These are phyloP conservation scores for Artemisia annua DNA, from an alignment of 129 eudicot species.

Conservation along the genomic window DNA sequence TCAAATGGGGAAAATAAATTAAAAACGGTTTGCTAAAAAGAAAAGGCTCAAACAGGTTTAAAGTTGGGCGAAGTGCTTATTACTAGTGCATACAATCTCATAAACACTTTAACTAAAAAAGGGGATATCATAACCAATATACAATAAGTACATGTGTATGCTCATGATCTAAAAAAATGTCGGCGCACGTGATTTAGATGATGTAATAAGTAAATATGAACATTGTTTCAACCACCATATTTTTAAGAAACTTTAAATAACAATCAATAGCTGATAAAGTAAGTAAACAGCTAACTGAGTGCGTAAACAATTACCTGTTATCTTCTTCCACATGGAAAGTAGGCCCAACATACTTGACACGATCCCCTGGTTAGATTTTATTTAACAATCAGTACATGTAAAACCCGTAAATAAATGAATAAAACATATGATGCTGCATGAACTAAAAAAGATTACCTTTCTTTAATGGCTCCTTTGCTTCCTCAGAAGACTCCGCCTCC, in stretches of 20 bases:
- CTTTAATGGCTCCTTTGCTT: slow-evolving; percentile 54
- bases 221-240: slow-evolving; percentile 16
- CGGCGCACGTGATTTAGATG: slow-evolving; percentile 6
- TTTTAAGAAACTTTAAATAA: slow-evolving; percentile 7
- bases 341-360: slow-evolving; percentile 82
- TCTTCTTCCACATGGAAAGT: slow-evolving; percentile 50
- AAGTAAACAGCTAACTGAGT: not conserved
- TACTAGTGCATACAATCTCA: not conserved
- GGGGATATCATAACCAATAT: slow-evolving; percentile 19
- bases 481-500: slow-evolving; percentile 48
- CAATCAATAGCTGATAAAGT: not conserved
- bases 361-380: slow-evolving; percentile 63
- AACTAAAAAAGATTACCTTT: slow-evolving; percentile 50
- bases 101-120: not conserved
- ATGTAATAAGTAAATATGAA: not conserved
- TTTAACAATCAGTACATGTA: no score
- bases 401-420: not conserved
- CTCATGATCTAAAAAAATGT: slow-evolving; percentile 12
- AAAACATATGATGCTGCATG: not conserved
- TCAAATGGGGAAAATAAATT: not conserved
- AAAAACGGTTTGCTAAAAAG: not conserved
- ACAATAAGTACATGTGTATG: slow-evolving; percentile 1
- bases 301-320: slow-evolving; percentile 53
- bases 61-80: not conserved
- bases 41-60: not conserved